phyloP scores from a whole-genome alignment of 2,329 filamentous ascomycete genomes.

The Diplodia intermedia region DNA sequence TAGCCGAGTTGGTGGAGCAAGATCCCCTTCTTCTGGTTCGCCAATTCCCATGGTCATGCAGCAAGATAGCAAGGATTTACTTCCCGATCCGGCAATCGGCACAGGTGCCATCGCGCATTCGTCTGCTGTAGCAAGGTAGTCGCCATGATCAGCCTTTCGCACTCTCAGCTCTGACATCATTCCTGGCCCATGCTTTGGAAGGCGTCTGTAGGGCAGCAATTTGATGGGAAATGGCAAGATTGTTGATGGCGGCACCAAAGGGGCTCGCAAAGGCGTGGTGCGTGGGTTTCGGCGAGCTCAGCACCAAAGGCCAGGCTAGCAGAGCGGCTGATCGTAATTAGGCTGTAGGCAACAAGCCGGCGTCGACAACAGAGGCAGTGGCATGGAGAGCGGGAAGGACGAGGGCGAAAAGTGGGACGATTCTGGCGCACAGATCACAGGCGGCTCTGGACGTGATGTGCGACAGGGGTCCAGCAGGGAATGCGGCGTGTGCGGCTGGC shows the following conservation, averaged over 20 bases:
- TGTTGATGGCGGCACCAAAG: background rate
- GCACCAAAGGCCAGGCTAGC: background rate
- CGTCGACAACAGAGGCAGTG: background rate
- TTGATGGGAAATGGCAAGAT: background rate
- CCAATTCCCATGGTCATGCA: background rate
- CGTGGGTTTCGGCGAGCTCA: background rate
- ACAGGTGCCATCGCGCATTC: background rate
- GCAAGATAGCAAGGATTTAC: background rate
- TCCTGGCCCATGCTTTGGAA: constrained; percentile 3
- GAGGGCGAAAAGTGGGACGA: constrained; percentile 29
- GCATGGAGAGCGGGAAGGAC: constrained; percentile 1
- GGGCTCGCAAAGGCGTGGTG: background rate
- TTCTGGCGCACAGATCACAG: constrained; percentile 4
- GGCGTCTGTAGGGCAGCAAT: background rate
- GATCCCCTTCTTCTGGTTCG: background rate
- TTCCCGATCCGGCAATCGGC: background rate
- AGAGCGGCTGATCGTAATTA: background rate
- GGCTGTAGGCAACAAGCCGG: background rate
- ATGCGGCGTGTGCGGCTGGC: background rate
- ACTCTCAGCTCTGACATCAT: constrained; percentile 8
- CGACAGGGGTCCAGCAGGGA: constrained; percentile 15
- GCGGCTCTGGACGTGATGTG: constrained; percentile 11
- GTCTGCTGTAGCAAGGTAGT: background rate
- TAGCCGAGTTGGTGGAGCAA: background rate
- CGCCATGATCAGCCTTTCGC: background rate